Percentiles rank a stretch among this genome's conserved stretches.
These are phyloP conservation scores for Aspergillus conjunctus DNA, from an alignment of 495 filamentous ascomycete genomes.

Conservation along the genomic window DNA sequence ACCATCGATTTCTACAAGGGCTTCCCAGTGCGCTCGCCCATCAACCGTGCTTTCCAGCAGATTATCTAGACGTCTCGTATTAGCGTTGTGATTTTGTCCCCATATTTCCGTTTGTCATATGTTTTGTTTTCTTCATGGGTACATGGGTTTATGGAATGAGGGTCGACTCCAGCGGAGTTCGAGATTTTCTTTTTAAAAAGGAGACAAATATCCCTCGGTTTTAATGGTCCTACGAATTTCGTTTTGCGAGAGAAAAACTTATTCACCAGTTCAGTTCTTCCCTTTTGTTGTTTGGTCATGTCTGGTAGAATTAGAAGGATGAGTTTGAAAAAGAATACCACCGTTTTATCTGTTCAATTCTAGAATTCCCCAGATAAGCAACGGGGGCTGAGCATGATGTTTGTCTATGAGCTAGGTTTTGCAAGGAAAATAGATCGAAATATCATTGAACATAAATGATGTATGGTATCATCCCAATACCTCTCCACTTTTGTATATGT, in stretches of 20 bases:
- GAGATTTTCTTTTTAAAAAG: conserved; percentile 17
- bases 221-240: conserved; percentile 24
- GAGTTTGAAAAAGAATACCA: conserved; percentile 25
- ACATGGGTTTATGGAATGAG: conserved; percentile 27
- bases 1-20: conserved; percentile 98
- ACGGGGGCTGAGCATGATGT: neutral
- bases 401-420: neutral
- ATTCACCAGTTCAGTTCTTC: conserved; percentile 10
- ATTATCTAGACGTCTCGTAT: conserved; percentile 40
- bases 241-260: conserved; percentile 18
- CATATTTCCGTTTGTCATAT: conserved; percentile 12
- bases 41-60: conserved; percentile 78
- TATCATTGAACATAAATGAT: neutral
- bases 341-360: conserved; percentile 8
- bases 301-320: conserved; percentile 29
- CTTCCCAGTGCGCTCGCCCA: conserved; percentile 81
- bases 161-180: conserved; percentile 15
- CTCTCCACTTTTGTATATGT: neutral
- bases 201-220: conserved; percentile 19
- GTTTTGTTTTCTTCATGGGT: conserved; percentile 23
- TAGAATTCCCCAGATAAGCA: neutral
- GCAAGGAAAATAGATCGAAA: neutral
- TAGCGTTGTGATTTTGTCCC: conserved; percentile 20
- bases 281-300: conserved; percentile 12
- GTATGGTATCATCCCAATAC: neutral